Percentiles rank a stretch among this genome's conserved stretches.
These are phyloP conservation scores for Stevia rebaudiana DNA, from an alignment of 140 eudicot genomes.

Conservation along the genomic window DNA sequence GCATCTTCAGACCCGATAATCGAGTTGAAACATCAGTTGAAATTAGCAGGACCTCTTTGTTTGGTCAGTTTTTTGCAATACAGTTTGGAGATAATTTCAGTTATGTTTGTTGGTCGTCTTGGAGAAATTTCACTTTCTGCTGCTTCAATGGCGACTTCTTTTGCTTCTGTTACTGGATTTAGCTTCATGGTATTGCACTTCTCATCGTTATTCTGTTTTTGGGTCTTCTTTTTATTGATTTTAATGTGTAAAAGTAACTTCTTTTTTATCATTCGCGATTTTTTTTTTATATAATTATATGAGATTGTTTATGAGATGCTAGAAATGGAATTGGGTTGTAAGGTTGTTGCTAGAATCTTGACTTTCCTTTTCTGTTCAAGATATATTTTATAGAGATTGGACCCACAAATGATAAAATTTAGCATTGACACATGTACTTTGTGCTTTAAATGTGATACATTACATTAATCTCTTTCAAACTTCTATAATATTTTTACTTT, in stretches of 20 bases:
- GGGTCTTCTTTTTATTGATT: background rate
- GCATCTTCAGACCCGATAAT: background rate
- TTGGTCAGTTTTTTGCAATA: constrained; percentile 37
- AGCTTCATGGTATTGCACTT: constrained; percentile 29
- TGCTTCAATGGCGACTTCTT: constrained; percentile 52
- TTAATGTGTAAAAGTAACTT: background rate
- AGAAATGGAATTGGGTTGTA: constrained; percentile 11
- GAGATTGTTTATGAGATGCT: constrained; percentile 6
- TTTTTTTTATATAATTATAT: background rate
- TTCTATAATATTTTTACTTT: too few species aligned
- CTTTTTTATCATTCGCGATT: background rate
- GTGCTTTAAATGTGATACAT: too few species aligned
- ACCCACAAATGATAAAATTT: background rate
- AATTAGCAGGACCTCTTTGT: constrained; percentile 39
- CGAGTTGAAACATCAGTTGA: constrained; percentile 33
- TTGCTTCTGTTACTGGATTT: constrained; percentile 45
- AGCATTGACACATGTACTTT: too few species aligned
- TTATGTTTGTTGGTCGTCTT: constrained; percentile 48
- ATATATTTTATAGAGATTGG: background rate
- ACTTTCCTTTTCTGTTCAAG: background rate
- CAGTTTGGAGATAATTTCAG: constrained; percentile 36
- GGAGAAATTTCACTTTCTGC: constrained; percentile 31
- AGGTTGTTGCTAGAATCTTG: constrained; percentile 12
- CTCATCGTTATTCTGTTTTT: background rate
- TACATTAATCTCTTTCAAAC: too few species aligned